Evolutionary conservation across 371 early-diverging fungal genomes (phyloP).

Genomic region (Entomophthora muscae): DNA sequence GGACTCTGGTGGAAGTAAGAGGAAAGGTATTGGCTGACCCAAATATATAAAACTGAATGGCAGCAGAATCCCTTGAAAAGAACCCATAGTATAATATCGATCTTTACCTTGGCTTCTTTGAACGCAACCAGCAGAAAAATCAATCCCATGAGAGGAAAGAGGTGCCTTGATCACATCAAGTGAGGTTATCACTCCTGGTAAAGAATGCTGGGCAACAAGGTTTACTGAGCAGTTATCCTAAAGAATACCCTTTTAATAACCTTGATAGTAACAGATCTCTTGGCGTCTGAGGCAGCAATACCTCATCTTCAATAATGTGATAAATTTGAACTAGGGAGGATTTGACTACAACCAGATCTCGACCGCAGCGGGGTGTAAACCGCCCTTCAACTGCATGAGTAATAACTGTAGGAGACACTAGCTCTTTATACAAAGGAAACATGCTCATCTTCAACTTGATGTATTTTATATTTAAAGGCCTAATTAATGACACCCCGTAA

Average conservation of each 20-base stretch:
- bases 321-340: neutral
- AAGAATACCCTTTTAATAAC: no score
- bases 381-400: neutral
- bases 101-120: conserved; percentile 80
- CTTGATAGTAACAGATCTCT: no score
- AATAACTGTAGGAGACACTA: neutral
- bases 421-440: neutral
- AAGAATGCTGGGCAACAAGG: neutral
- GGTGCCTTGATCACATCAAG: conserved; percentile 55
- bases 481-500: no score
- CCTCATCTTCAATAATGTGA: neutral
- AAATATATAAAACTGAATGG: no score
- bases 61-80: no score
- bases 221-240: neutral
- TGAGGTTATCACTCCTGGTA: conserved; percentile 48
- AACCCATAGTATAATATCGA: no score
- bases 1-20: no score
- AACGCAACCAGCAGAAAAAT: conserved; percentile 74
- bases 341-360: neutral
- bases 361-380: neutral
- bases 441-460: neutral
- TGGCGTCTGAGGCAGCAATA: no score
- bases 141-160: conserved; percentile 48
- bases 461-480: no score
- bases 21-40: no score